phyloP scores from a whole-genome alignment of 805 yeast genomes.

The Ogataea kodamae region DNA sequence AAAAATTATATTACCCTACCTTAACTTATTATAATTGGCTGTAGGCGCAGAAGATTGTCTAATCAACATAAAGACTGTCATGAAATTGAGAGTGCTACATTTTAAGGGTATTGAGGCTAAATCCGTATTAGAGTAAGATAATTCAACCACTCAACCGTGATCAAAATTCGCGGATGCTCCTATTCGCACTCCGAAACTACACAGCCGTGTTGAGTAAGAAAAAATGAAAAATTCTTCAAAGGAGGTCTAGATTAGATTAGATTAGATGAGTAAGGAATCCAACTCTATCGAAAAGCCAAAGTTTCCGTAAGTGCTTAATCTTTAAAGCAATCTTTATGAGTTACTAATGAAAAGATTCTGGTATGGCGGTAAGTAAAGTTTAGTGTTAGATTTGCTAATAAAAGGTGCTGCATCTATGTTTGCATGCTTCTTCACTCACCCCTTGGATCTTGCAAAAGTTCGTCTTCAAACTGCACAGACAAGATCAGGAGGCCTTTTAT shows the following conservation, averaged over 20 bases:
- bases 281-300: slow-evolving; percentile 2
- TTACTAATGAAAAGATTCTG: slow-evolving; percentile 19
- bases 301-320: slow-evolving; percentile 6
- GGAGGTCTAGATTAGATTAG: neutral
- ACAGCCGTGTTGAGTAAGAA: no score
- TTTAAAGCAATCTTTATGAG: no score
- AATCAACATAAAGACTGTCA: no score
- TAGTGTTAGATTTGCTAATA: neutral
- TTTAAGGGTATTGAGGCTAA: no score
- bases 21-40: neutral
- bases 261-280: neutral
- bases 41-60: no score
- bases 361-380: slow-evolving; percentile 25
- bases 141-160: no score
- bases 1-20: neutral
- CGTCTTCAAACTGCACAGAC: slow-evolving; percentile 73
- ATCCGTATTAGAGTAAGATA: no score
- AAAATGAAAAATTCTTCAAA: neutral
- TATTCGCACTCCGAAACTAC: no score
- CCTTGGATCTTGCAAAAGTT: slow-evolving; percentile 83
- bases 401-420: slow-evolving; percentile 62
- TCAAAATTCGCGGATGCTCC: no score
- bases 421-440: slow-evolving; percentile 71
- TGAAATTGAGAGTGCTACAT: no score
- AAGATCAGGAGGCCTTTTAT: slow-evolving; percentile 60